A percentile compares a stretch with the other conserved stretches of the same genome.
Conservation (phyloP, 495 filamentous ascomycete genomes). For the Hypoxylon rickii region DNA sequence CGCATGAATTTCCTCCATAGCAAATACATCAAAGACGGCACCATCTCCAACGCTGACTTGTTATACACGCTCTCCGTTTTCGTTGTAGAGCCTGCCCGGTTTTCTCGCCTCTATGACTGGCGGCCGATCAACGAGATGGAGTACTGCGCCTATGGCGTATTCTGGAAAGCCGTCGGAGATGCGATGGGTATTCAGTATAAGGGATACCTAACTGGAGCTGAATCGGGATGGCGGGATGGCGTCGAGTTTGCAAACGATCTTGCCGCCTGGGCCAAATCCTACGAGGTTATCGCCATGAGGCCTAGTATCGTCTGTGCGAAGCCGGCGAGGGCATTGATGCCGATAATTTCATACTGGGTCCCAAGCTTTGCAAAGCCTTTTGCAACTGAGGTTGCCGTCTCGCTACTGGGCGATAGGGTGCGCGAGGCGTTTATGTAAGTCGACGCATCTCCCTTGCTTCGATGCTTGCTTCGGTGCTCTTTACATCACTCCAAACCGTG, state of each 20-base stretch:
- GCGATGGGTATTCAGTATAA: slow-evolving; percentile 61
- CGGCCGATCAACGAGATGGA: slow-evolving; percentile 64
- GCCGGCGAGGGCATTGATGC: slow-evolving; percentile 56
- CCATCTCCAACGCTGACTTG: slow-evolving; percentile 67
- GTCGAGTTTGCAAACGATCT: slow-evolving; percentile 70
- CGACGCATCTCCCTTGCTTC: no score
- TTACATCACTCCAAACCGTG: no score
- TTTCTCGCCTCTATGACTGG: slow-evolving; percentile 67
- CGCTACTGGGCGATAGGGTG: slow-evolving; percentile 66
- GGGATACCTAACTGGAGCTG: slow-evolving; percentile 32
- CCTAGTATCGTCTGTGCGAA: slow-evolving; percentile 39
- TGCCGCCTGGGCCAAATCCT: slow-evolving; percentile 59
- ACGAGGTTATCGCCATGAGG: slow-evolving; percentile 61
- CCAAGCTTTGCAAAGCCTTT: slow-evolving; percentile 55
- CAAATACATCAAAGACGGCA: slow-evolving; percentile 60
- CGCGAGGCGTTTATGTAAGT: slow-evolving; percentile 68
- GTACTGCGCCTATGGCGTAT: slow-evolving; percentile 65
- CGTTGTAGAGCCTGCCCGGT: slow-evolving; percentile 61
- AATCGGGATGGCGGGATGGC: slow-evolving; percentile 59
- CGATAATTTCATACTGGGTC: slow-evolving; percentile 62
- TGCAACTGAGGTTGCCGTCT: slow-evolving; percentile 56
- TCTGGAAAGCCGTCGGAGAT: slow-evolving; percentile 69
- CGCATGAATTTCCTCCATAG: slow-evolving; percentile 71
- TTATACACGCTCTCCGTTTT: slow-evolving; percentile 71
- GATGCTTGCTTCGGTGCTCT: no score